phyloP scores from a whole-genome alignment of 768 basidiomycete genomes.

The Agrocybe chaxingu region DNA sequence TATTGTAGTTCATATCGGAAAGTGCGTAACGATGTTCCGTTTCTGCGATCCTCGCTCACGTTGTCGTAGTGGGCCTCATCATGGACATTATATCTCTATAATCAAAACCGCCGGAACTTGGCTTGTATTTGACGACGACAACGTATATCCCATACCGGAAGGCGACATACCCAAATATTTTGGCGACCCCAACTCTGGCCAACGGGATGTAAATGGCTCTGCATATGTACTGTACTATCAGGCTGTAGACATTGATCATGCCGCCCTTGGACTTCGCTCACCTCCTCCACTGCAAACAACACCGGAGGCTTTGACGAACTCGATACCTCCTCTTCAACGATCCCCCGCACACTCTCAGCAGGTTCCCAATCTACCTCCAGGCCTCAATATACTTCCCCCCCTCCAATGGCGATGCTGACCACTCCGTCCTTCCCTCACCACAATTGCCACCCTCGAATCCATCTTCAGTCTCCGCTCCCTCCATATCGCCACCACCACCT shows the following conservation, averaged over 20 bases:
- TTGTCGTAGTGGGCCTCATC: constrained; percentile 82
- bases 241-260: constrained; percentile 79
- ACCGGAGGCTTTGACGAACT: constrained; percentile 19
- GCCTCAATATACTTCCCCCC: constrained; percentile 15
- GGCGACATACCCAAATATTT: constrained; percentile 91
- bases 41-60: constrained; percentile 9
- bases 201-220: constrained; percentile 35
- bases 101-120: constrained; percentile 83
- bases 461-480: constrained; percentile 12
- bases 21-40: constrained; percentile 52
- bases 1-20: constrained; percentile 98
- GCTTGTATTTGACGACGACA: constrained; percentile 96
- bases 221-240: constrained; percentile 99
- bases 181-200: constrained; percentile 75
- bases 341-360: constrained; percentile 16
- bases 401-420: constrained; percentile 22
- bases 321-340: constrained; percentile 15
- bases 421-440: constrained; percentile 21
- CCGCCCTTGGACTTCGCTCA: constrained; percentile 62
- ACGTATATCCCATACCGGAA: constrained; percentile 84
- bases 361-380: constrained; percentile 27
- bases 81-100: constrained; percentile 96
- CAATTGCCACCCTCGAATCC: too few species aligned
- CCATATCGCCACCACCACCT: constrained; percentile 7
- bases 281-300: constrained; percentile 24